Base-by-base conservation (phyloP, 352 stramenopile genomes). In the Pythium utonaiense region DNA sequence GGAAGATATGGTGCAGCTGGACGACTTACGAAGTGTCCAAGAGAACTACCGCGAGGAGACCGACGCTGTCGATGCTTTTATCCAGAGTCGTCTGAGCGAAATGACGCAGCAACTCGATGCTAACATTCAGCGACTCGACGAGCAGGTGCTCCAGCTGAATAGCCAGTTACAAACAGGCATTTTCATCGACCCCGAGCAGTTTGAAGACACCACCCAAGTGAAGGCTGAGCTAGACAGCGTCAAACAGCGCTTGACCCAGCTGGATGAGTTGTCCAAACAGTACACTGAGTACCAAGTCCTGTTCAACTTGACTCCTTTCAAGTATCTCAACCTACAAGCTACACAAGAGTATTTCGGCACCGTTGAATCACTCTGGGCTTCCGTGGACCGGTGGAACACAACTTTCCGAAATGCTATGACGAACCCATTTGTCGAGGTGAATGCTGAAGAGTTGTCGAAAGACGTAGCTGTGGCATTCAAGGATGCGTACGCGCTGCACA, bases 1-100 rank as follows among this genome's bases (percentile, higher is more conserved):
- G 0, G 90, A 98, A 58, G 95, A 98, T 58, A 95, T 97, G 83
- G 93, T 98, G 7, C 87, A 97, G 51, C 67, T 97, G 21, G 89
- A 97, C 53, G 89, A 97, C 42, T 56, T 98, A 24, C 83, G 91
- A 1, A 75, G 79, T 53, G 77, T 95, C 7, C 80, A 96, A 57
- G 88, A 95, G 24, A 86, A 69, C 48, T 98, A 98, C 63, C 78
- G 88, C 19, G 80, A 96, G 45, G 83, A 97, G 53, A 96, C 91
- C 1, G 83, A 96, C 16, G 79, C 82, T 8, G 89, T 96, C 8
- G 75, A 95, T 17, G 58, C 67, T 1, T 97, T 97, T 34, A 87
- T 97, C 25, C 75, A 96, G 25, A 78, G 79, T 55, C 82, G 84
- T 12, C 42, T 98, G 28, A 71, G 75, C 14, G 93, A 98, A 19